Conservation (phyloP, 441 rosid genomes). For the Jatropha podagrica region DNA sequence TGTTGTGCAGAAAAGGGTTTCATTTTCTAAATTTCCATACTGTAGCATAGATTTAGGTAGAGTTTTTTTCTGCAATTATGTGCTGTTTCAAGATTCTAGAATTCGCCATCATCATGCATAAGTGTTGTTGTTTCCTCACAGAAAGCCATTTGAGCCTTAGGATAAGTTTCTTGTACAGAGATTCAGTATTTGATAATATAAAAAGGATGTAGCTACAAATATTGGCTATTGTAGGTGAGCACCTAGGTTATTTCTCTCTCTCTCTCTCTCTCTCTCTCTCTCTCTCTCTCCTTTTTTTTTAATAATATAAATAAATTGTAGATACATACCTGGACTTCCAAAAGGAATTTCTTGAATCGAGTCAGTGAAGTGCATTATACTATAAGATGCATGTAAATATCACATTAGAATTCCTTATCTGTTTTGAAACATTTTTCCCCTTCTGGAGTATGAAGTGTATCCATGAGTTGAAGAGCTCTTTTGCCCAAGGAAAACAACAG, state of each 20-base stretch:
- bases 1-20: neutral
- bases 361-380: neutral
- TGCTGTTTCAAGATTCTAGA: neutral
- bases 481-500: neutral
- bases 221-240: neutral
- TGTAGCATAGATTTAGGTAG: neutral
- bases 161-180: neutral
- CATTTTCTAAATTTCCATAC: neutral
- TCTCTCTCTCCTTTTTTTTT: neutral
- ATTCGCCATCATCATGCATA: neutral
- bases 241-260: too few relatives aligned
- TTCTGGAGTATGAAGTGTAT: neutral
- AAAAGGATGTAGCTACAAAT: neutral
- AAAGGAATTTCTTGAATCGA: neutral
- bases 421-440: neutral
- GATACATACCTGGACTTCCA: neutral
- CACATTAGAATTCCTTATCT: neutral
- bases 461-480: neutral
- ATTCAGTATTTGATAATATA: neutral
- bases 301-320: neutral
- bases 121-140: neutral
- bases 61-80: neutral
- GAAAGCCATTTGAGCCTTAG: neutral
- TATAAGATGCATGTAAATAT: neutral
- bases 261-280: too few relatives aligned